Conservation (phyloP, 805 yeast species). For the Ogataea paradorogensis region DNA sequence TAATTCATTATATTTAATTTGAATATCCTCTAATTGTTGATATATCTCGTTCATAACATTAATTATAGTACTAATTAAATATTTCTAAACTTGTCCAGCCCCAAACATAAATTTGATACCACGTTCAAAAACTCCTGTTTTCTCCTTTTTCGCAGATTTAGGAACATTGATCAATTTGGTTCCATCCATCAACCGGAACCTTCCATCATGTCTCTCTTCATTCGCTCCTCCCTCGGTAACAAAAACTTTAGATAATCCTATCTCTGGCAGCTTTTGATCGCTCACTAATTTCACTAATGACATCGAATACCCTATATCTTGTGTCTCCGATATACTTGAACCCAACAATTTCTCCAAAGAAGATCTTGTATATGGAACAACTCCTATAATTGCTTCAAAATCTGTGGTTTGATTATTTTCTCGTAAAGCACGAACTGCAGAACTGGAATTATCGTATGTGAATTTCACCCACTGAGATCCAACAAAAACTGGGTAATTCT, state of each 20-base stretch:
- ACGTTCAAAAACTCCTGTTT: slow-evolving; percentile 12
- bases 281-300: slow-evolving; percentile 16
- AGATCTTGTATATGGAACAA: slow-evolving; percentile 60
- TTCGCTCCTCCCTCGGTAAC: slow-evolving; percentile 12
- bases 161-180: slow-evolving; percentile 36
- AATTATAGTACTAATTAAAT: neutral
- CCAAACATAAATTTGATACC: slow-evolving; percentile 22
- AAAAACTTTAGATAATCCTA: slow-evolving; percentile 15
- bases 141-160: slow-evolving; percentile 16
- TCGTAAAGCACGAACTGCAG: slow-evolving; percentile 80
- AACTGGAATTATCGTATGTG: slow-evolving; percentile 70
- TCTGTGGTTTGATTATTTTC: slow-evolving; percentile 76
- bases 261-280: slow-evolving; percentile 12
- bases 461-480: slow-evolving; percentile 92
- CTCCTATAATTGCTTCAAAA: slow-evolving; percentile 57
- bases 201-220: slow-evolving; percentile 14
- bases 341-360: slow-evolving; percentile 58
- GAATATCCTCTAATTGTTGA: slow-evolving; percentile 6
- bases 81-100: slow-evolving; percentile 17
- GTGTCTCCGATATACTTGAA: slow-evolving; percentile 39
- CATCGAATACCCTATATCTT: slow-evolving; percentile 46
- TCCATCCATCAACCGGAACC: slow-evolving; percentile 40
- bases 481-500: slow-evolving; percentile 63
- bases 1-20: slow-evolving; percentile 4
- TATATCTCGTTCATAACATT: neutral